Conservation (phyloP, 345 rosid genomes). For the Geranium rotundifolium region DNA sequence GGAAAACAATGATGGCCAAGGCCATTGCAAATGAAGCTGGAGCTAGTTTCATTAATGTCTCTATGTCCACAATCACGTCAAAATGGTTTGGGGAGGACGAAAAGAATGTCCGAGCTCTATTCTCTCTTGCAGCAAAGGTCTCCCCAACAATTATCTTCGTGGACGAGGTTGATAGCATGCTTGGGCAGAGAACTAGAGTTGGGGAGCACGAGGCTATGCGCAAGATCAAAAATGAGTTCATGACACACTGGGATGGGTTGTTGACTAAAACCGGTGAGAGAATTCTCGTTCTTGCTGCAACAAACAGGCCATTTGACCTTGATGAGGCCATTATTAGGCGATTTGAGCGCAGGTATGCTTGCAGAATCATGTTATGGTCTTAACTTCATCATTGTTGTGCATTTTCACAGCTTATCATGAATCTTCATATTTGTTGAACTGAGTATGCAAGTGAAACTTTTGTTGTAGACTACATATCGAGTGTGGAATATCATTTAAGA, state of each 20-base stretch:
- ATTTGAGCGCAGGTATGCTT: constrained; percentile 71
- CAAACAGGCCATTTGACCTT: constrained; percentile 98
- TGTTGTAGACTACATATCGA: not conserved
- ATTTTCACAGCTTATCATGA: no score
- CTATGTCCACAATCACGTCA: constrained; percentile 96
- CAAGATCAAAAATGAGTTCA: constrained; percentile 93
- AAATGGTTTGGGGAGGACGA: constrained; percentile 99
- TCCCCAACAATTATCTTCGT: constrained; percentile 94
- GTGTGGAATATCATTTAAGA: not conserved
- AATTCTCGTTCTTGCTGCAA: constrained; percentile 96
- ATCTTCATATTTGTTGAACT: no score
- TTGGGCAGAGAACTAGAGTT: constrained; percentile 87
- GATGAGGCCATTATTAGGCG: constrained; percentile 99
- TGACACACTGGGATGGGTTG: constrained; percentile 98
- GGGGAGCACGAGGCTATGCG: constrained; percentile 99
- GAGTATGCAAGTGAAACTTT: no score
- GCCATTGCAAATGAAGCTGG: constrained; percentile 99
- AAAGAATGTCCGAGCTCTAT: constrained; percentile 84
- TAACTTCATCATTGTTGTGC: no score
- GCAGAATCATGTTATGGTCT: not conserved
- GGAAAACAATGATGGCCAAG: constrained; percentile 98
- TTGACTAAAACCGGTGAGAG: constrained; percentile 75
- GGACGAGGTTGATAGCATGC: constrained; percentile 99
- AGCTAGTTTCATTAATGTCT: constrained; percentile 97
- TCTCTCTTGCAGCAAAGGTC: constrained; percentile 88